Evolutionary conservation across 768 basidiomycete genomes (phyloP).

Genomic region (Paxillus involutus): DNA sequence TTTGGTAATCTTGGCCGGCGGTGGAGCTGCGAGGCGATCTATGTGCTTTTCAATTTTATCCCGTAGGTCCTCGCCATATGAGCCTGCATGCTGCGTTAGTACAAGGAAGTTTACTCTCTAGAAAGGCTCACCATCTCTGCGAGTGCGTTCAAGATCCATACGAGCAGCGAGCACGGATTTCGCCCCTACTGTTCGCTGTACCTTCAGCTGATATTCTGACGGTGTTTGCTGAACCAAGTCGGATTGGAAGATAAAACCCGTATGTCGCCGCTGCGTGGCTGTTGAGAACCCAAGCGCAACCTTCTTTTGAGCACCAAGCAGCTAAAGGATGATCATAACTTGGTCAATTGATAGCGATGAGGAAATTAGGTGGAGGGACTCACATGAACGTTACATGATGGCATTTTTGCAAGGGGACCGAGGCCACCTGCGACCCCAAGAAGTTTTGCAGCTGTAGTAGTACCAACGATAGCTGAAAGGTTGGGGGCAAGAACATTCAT

Average conservation of each 20-base stretch:
- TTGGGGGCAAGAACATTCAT: conserved; percentile 99
- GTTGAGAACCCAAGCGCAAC: conserved; percentile 92
- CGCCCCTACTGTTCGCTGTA: conserved; percentile 91
- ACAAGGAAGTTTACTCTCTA: background rate
- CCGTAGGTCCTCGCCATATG: conserved; percentile 77
- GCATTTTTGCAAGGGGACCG: conserved; percentile 88
- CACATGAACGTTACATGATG: conserved; percentile 92
- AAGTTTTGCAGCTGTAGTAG: conserved; percentile 96
- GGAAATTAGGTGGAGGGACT: conserved; percentile 26
- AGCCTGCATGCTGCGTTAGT: conserved; percentile 39
- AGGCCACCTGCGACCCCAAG: conserved; percentile 97
- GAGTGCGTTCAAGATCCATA: conserved; percentile 88
- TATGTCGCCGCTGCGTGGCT: conserved; percentile 84
- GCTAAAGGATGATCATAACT: conserved; percentile 42
- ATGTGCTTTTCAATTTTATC: conserved; percentile 94
- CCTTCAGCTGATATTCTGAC: conserved; percentile 85
- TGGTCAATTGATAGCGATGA: conserved; percentile 1
- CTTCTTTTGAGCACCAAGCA: conserved; percentile 92
- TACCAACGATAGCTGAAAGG: conserved; percentile 97
- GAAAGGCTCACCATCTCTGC: conserved; percentile 67
- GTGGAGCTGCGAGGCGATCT: conserved; percentile 89
- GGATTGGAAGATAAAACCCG: conserved; percentile 95
- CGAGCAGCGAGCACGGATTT: conserved; percentile 88
- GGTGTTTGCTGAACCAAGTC: conserved; percentile 85
- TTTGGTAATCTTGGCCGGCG: conserved; percentile 90